phyloP scores from a whole-genome alignment of 345 rosid genomes.

The Salix brachista region DNA sequence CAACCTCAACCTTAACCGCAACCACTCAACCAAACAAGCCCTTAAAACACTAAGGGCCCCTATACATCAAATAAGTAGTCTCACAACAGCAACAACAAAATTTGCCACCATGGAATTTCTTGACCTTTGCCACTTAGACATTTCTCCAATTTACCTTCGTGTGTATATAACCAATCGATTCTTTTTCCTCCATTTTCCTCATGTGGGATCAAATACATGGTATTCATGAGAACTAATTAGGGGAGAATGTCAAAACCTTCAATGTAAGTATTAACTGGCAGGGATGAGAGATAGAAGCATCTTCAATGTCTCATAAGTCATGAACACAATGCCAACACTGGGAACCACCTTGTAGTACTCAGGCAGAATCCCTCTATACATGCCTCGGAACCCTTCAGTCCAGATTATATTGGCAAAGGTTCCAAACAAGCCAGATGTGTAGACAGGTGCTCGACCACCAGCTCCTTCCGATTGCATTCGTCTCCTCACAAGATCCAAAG shows the following conservation, averaged over 20 bases:
- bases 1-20: too few relatives aligned
- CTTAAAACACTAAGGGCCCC: slow-evolving; percentile 3
- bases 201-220: background rate
- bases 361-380: slow-evolving; percentile 87
- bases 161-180: background rate
- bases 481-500: slow-evolving; percentile 89
- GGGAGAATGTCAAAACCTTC: background rate
- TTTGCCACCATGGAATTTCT: slow-evolving; percentile 40
- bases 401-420: slow-evolving; percentile 56
- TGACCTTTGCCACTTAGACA: slow-evolving; percentile 1
- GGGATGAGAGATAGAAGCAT: slow-evolving; percentile 26
- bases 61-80: slow-evolving; percentile 31
- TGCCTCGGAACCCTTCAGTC: slow-evolving; percentile 67
- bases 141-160: slow-evolving; percentile 11
- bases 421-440: slow-evolving; percentile 67
- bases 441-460: slow-evolving; percentile 69
- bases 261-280: background rate
- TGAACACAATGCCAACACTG: slow-evolving; percentile 88
- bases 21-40: accelerated
- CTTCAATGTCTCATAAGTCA: slow-evolving; percentile 87
- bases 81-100: slow-evolving; percentile 42
- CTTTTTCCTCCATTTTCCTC: background rate
- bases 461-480: slow-evolving; percentile 91
- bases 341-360: slow-evolving; percentile 96
- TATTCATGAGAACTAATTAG: background rate